Percentiles rank a stretch among this genome's conserved stretches.
Evolutionary conservation across 2,329 filamentous ascomycete genomes (phyloP).

Genomic region (Pseudogymnoascus sp.): DNA sequence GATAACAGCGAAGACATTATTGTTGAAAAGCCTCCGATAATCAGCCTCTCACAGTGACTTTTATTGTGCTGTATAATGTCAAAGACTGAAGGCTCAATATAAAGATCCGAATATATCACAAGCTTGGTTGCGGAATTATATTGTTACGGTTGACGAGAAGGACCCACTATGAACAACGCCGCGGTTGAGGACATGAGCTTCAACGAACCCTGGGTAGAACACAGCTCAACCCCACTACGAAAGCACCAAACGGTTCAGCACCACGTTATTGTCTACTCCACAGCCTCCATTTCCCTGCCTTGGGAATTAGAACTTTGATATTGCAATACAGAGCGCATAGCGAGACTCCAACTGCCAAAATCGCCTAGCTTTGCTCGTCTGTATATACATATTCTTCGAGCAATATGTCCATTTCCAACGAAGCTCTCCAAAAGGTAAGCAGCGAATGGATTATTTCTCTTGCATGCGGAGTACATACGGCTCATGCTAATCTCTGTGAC

Average conservation of each 20-base stretch:
- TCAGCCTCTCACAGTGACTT: background rate
- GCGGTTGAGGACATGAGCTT: constrained; percentile 6
- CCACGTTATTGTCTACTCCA: background rate
- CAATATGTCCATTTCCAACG: constrained; percentile 83
- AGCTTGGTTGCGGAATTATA: background rate
- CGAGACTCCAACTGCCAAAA: background rate
- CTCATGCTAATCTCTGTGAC: constrained; percentile 14
- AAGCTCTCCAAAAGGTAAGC: constrained; percentile 81
- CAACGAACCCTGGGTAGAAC: background rate
- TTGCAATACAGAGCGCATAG: background rate
- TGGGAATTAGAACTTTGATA: background rate
- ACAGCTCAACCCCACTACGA: background rate
- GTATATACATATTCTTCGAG: background rate
- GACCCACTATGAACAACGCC: constrained; percentile 1
- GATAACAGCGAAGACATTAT: background rate
- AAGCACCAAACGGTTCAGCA: background rate
- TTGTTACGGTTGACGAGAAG: constrained; percentile 5
- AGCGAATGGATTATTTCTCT: background rate
- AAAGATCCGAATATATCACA: background rate
- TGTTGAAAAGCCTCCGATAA: background rate
- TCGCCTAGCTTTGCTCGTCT: background rate
- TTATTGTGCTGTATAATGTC: background rate
- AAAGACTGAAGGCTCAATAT: background rate
- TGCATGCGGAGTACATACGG: constrained; percentile 9
- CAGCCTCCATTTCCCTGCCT: background rate